Base-by-base conservation (phyloP, 257 asterid species). In the Capsicum baccatum region DNA sequence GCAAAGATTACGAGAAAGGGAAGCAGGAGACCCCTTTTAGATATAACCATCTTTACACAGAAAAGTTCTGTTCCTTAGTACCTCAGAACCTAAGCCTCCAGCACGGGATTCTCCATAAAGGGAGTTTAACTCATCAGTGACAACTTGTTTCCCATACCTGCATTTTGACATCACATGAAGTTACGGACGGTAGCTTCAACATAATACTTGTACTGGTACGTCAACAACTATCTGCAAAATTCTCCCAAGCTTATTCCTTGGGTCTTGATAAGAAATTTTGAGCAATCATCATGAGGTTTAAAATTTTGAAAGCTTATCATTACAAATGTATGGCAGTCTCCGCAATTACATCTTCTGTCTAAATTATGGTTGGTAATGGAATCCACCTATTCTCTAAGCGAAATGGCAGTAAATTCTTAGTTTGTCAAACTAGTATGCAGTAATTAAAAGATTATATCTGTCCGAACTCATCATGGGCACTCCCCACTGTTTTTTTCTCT, bases 81-180 rank as follows among this genome's bases (percentile, higher is more conserved):
- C 99, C 98, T 97, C 99, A 79, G 97, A 89, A 88, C 99, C 99
- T 85, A 97, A 92, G 74, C 99, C 99, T 88, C 89, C 88, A 81
- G 97, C 95, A 4, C 99, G 98, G 67, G 99, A 95, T 87, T 91
- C 87, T 81, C 93, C 92, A 79, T 97, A 95, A 39, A 95, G 96
- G 85, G 98, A 89, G 87, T 83, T 91, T 16, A 97, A 91, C 85
- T 93, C 97, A 57, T 97, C 97, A 10, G 92, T 97, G 86, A 81
- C 82, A 42, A 88, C 90, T 89, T 95, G 99, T 84, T 91, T 95
- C 82, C 99, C 98, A 89, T 90, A 97, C 89, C 99, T 95, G 86
- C 57, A 83, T 17, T 50, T 83, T 67, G 55, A 52, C 44, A 83
- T 55, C 58, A 58, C 37, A 83, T 58, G 58, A 42, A 6, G 16